Evolutionary conservation across 176 grass and related monocot genomes (phyloP), one percentile per base, ranked within the genome.

Genomic region (Triticum urartu): DNA sequence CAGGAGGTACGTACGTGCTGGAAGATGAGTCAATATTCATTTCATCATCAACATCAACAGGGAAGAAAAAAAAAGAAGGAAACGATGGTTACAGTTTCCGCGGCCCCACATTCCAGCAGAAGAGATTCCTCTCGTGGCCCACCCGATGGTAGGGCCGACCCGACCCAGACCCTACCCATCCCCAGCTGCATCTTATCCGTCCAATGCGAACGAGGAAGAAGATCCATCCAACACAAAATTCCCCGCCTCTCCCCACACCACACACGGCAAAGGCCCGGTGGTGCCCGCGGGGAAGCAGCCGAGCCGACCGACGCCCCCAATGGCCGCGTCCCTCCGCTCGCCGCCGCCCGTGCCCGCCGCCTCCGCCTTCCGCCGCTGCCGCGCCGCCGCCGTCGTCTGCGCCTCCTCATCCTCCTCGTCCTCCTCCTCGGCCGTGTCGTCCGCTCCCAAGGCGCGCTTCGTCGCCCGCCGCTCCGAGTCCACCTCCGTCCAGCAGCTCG

Each of bases 391-490:
- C 85, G 52, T 79, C 89, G 33, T 79, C 25, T 87, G 71, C 66
- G 83, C 85, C 30, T 95, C 84, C 43, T 24, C 70, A 3, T 30
- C 72, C 3, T 75, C 42, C 3, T 83, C 86, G 0, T 61, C 83
- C 0, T 82, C 84, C 0, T 94, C 75, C 21, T 65, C 80, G 18
- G 80, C 91, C 26, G 79, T 89, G 56, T 92, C 92, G 12, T 98
- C 97, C 56, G 82, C 78, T 13, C 94, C 97, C 60, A 95, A 90
- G 81, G 97, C 94, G 39, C 90, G 92, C 63, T 96, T 96, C 87
- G 73, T 91, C 88, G 97, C 97, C 67, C 58, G 78, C 70, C 97
- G 92, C 90, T 83, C 90, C 76, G 97, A 98, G 81, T 94, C 90
- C 72, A 77, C 81, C 61, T 83, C 90, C 82, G 92, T 98, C 59